Conservation (phyloP, 345 rosid genomes). For the Sisymbrium altissimum region DNA sequence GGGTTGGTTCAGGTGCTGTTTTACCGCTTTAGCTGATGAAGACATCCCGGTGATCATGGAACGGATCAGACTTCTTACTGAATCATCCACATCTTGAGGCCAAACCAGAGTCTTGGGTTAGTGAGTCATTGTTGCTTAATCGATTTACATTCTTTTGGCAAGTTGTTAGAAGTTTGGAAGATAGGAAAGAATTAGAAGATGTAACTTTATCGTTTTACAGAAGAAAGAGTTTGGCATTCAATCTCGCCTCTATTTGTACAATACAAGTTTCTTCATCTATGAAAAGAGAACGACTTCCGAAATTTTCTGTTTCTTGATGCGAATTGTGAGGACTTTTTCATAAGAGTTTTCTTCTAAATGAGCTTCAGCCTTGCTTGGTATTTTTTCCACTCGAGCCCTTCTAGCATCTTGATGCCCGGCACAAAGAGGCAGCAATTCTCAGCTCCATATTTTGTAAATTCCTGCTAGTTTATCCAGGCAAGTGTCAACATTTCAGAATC, state of each 20-base stretch:
- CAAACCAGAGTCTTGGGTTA: conserved; percentile 17
- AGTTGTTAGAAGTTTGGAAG: conserved; percentile 10
- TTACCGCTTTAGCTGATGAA: conserved; percentile 55
- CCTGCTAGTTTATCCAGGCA: conserved; percentile 56
- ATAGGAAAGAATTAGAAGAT: background rate
- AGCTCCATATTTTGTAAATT: conserved; percentile 41
- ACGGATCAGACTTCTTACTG: conserved; percentile 51
- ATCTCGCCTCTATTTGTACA: conserved; percentile 3
- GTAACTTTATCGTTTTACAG: background rate
- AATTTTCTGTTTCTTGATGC: background rate
- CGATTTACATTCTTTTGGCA: background rate
- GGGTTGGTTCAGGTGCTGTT: conserved; percentile 96
- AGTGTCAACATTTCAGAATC: conserved; percentile 10
- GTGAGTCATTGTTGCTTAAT: background rate
- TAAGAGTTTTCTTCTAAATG: conserved; percentile 25
- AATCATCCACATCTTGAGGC: conserved; percentile 41
- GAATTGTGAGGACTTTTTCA: conserved; percentile 3
- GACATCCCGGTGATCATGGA: conserved; percentile 63
- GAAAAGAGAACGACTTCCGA: conserved; percentile 6
- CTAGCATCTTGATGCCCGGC: conserved; percentile 48
- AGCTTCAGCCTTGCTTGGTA: conserved; percentile 48
- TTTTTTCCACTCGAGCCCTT: conserved; percentile 53
- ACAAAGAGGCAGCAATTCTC: conserved; percentile 54
- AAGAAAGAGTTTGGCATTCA: conserved; percentile 16
- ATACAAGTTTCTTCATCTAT: conserved; percentile 14